Evolutionary conservation across 768 basidiomycete genomes (phyloP), one percentile per base, ranked within the genome.

Genomic region (Cubamyces lactineus): DNA sequence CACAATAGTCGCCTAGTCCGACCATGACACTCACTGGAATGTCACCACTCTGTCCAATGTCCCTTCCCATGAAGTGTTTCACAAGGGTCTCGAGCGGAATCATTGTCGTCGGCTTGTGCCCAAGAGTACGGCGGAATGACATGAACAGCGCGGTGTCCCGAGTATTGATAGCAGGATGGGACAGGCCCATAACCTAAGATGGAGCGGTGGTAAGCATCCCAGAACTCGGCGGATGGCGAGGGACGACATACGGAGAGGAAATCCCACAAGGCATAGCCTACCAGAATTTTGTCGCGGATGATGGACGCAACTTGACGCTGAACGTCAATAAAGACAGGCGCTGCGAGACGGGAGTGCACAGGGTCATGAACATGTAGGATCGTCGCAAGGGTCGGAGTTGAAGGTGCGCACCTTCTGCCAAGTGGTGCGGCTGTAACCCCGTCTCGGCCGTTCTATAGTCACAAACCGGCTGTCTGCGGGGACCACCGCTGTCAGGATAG

Each of bases 201-300:
- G 53, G 28, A 30, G 28, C 52, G 30, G 66, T 60, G 30, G 50
- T 64, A 13, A 57, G 41, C 40, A 41, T 5, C 21, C 24, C 40
- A 16, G 46, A 40, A 30, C 12, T 5, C 51, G 50, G 56, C 11
- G n/a, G 46, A 17, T 41, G 42, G 17, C 5, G n/a, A 47, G 50
- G 30, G 8, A 3, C 12, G 51, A 72, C 78, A 51, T 66, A 82
- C 84, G 50, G 83, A 84, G 61, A 85, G 71, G 64, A 82, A 80
- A 43, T 77, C 73, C 84, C 84, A 85, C 19, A 85, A 69, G 34
- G 76, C 72, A 66, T 86, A 79, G n/a, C 85, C 84, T n/a, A 86
- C 76, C 26, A 86, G 69, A 17, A 85, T 78, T 65, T 82, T 84
- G 60, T 76, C 73, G 17, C 67, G 71, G 51, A 85, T 76, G 46